Evolutionary conservation across 2,329 filamentous ascomycete genomes (phyloP).

Genomic region (Phoma sp.): DNA sequence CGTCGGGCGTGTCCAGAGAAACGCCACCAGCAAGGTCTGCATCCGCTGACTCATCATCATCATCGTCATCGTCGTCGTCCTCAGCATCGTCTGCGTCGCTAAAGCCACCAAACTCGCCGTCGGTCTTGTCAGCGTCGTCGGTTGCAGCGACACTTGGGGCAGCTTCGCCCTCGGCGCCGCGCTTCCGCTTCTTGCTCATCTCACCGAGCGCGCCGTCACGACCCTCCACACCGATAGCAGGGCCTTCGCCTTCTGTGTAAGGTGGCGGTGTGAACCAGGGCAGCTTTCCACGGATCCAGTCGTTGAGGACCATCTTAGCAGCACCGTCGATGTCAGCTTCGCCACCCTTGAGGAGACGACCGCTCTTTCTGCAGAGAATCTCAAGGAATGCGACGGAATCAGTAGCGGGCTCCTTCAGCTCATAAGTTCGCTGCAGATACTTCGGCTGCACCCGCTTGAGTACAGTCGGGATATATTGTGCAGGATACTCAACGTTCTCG

Average conservation of each 20-base stretch:
- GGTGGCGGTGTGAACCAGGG: slow-evolving; percentile 94
- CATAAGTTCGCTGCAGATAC: slow-evolving; percentile 92
- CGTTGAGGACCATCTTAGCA: slow-evolving; percentile 95
- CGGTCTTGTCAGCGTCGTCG: slow-evolving; percentile 26
- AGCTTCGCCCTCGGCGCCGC: slow-evolving; percentile 44
- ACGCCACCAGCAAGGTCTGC: slow-evolving; percentile 26
- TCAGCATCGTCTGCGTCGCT: slow-evolving; percentile 33
- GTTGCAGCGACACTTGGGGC: slow-evolving; percentile 17
- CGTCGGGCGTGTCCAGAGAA: slow-evolving; percentile 16
- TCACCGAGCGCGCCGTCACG: slow-evolving; percentile 82
- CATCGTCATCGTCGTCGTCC: slow-evolving; percentile 15
- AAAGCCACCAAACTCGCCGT: slow-evolving; percentile 44
- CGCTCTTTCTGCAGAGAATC: slow-evolving; percentile 82
- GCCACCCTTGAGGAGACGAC: slow-evolving; percentile 86
- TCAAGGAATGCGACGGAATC: slow-evolving; percentile 85
- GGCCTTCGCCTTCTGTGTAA: slow-evolving; percentile 44
- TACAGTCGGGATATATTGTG: slow-evolving; percentile 90
- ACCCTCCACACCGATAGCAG: slow-evolving; percentile 60
- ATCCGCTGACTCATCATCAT: slow-evolving; percentile 17
- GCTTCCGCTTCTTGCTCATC: slow-evolving; percentile 80
- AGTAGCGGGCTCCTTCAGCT: slow-evolving; percentile 75
- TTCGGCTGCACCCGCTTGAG: slow-evolving; percentile 80
- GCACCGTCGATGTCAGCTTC: slow-evolving; percentile 94
- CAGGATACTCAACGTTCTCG: slow-evolving; percentile 94
- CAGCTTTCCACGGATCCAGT: slow-evolving; percentile 93